Base-by-base conservation (phyloP, 106 monocot genomes). In the Hemerocallis citrina region DNA sequence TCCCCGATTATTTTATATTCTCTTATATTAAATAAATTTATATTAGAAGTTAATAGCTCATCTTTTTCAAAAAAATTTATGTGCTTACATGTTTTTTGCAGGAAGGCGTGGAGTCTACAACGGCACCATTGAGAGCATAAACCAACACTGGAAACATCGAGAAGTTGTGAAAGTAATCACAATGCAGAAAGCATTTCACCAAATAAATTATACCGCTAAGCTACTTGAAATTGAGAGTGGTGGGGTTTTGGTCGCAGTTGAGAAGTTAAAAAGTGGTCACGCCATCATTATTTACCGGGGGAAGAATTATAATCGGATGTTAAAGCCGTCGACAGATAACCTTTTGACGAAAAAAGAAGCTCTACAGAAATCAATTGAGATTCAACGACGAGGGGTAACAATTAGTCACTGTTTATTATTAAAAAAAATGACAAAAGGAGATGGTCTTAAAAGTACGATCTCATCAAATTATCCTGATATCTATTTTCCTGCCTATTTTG, bases 131-230 rank as follows among this genome's bases (percentile, higher is more conserved):
- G 86, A 62, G 72, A 87, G 78, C 67, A 81, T 90, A 65, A 83
- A 90, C 55, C 90, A 89, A 56, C 86, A 96, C 47, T 90, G 90
- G 90, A 96, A 90, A 64, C 86, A 96, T 66, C 74, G 78, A 69
- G 95, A 96, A 78, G 68, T 96, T 21, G 86, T 84, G 27, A 96
- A 96, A 73, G 79, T 96, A 39, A 65, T 96, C 47, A 81, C 86
- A 45, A 71, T 83, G 76, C 95, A 96, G 40, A 66, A 62, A 2
- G 52, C 30, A 56, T 19, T 61, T 61, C 71, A 47, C 33, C 72
- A 83, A 11, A 48, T 87, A 31, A 62, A 22, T 32, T 69, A 70
- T 42, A 81, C 89, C n/a, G 86, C 95, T 32, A 79, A 33, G 27
- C 49, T 81, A 37, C 86, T 96, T 47, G 95, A 96, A 66, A 63